These are phyloP conservation scores for Harringtonia aguacate DNA, from an alignment of 2,329 filamentous ascomycete species.

Conservation along the genomic window DNA sequence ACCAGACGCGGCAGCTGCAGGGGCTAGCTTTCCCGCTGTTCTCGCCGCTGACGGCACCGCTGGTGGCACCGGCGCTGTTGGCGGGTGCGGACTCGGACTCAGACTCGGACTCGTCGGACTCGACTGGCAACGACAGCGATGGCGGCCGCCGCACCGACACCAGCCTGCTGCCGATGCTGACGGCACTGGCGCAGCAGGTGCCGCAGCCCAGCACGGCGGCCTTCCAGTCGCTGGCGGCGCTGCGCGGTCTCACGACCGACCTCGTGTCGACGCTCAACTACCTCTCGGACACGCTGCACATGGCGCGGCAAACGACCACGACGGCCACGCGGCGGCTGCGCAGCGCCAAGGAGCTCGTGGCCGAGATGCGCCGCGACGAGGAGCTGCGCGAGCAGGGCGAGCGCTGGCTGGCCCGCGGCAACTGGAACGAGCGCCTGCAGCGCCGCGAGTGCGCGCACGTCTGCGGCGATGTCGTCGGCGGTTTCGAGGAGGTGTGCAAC, in stretches of 20 bases:
- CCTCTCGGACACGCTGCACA: conserved; percentile 84
- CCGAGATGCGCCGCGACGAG: conserved; percentile 74
- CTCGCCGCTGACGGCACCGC: conserved; percentile 48
- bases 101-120: not conserved
- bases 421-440: conserved; percentile 69
- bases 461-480: conserved; percentile 79
- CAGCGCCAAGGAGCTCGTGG: conserved; percentile 73
- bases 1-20: conserved; percentile 67
- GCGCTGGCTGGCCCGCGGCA: conserved; percentile 67
- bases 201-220: conserved; percentile 52
- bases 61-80: not conserved
- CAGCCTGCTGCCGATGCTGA: conserved; percentile 60
- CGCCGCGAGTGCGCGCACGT: conserved; percentile 73
- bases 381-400: conserved; percentile 75
- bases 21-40: conserved; percentile 61
- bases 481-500: conserved; percentile 86
- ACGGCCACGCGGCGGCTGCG: conserved; percentile 71
- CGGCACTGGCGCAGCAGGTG: conserved; percentile 54
- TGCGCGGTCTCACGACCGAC: conserved; percentile 62
- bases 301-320: conserved; percentile 80
- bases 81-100: not conserved
- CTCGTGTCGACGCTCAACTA: conserved; percentile 73
- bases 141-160: conserved; percentile 35
- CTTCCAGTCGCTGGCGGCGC: conserved; percentile 53
- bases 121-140: not conserved